Evolutionary conservation across 148 eudicot genomes (phyloP).

Genomic region (Amaranthus cruentus): DNA sequence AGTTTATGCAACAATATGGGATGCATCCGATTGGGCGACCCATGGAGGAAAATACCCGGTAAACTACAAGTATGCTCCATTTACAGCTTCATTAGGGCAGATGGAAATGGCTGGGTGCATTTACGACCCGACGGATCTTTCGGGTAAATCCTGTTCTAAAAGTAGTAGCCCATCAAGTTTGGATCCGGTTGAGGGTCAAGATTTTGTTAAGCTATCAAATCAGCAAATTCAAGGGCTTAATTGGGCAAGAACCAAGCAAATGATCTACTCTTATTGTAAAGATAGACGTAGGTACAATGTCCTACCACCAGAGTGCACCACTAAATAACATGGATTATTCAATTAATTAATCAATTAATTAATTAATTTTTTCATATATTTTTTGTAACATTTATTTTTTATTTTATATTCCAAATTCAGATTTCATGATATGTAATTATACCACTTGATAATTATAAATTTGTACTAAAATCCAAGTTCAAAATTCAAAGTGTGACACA

Average conservation of each 20-base stretch:
- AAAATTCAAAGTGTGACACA: slow-evolving; percentile 4
- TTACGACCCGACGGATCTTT: slow-evolving; percentile 23
- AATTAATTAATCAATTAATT: background rate
- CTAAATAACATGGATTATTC: slow-evolving; percentile 21
- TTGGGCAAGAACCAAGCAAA: slow-evolving; percentile 65
- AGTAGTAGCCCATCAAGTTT: slow-evolving; percentile 43
- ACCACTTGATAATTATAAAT: background rate
- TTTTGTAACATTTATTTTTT: background rate
- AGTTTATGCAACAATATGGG: slow-evolving; percentile 79
- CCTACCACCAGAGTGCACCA: slow-evolving; percentile 67
- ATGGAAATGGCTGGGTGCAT: slow-evolving; percentile 71
- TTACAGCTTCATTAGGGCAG: slow-evolving; percentile 48
- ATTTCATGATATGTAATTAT: background rate
- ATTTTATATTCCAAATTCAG: background rate
- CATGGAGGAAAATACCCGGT: slow-evolving; percentile 93
- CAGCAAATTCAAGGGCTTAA: slow-evolving; percentile 60
- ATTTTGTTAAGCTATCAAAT: slow-evolving; percentile 55
- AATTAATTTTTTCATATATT: background rate
- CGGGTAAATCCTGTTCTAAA: slow-evolving; percentile 34
- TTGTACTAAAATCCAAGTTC: slow-evolving; percentile 11
- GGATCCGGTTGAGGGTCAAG: slow-evolving; percentile 75
- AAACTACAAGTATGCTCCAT: slow-evolving; percentile 80
- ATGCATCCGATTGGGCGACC: slow-evolving; percentile 95
- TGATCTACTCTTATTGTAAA: slow-evolving; percentile 86
- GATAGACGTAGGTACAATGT: slow-evolving; percentile 71